Evolutionary conservation across 2,329 filamentous ascomycete species (phyloP).

Genomic region (Arthroderma sp.): DNA sequence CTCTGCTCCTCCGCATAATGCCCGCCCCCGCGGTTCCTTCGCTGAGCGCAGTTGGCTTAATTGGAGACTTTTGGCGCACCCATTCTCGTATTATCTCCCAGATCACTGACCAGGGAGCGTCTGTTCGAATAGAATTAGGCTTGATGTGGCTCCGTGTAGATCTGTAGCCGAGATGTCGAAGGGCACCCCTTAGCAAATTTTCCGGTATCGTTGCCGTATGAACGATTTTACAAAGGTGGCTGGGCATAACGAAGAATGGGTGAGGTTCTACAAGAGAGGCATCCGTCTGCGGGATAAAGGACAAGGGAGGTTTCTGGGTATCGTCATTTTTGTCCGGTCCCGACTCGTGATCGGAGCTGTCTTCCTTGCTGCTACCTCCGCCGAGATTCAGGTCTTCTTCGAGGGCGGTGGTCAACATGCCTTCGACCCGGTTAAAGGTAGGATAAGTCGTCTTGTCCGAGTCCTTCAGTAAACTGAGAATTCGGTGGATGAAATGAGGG

Average conservation of each 20-base stretch:
- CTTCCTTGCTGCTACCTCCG: conserved; percentile 4
- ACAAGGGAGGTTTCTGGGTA: conserved; percentile 13
- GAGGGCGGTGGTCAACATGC: conserved; percentile 79
- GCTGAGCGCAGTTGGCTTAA: conserved; percentile 60
- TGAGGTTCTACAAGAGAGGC: conserved; percentile 56
- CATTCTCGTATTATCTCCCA: conserved; percentile 94
- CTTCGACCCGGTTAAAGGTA: conserved; percentile 69
- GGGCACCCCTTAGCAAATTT: conserved; percentile 64
- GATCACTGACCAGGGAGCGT: conserved; percentile 77
- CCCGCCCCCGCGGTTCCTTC: conserved; percentile 57
- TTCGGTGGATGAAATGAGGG: conserved; percentile 62
- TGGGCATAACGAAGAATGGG: conserved; percentile 79
- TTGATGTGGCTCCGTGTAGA: conserved; percentile 81
- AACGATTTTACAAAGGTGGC: conserved; percentile 58
- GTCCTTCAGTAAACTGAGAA: conserved; percentile 58
- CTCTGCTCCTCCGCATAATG: conserved; percentile 43
- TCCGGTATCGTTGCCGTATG: conserved; percentile 71
- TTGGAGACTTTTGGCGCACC: conserved; percentile 64
- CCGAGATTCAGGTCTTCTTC: conserved; percentile 49
- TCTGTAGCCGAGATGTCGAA: conserved; percentile 66
- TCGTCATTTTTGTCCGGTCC: conserved; percentile 1
- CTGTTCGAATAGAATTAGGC: conserved; percentile 79
- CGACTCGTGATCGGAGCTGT: conserved; percentile 6
- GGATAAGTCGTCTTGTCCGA: conserved; percentile 59
- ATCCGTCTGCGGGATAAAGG: conserved; percentile 37